Evolutionary conservation across 305 asterid genomes (phyloP), one percentile per base, ranked within the genome.

Genomic region (Fraxinus paxiana): DNA sequence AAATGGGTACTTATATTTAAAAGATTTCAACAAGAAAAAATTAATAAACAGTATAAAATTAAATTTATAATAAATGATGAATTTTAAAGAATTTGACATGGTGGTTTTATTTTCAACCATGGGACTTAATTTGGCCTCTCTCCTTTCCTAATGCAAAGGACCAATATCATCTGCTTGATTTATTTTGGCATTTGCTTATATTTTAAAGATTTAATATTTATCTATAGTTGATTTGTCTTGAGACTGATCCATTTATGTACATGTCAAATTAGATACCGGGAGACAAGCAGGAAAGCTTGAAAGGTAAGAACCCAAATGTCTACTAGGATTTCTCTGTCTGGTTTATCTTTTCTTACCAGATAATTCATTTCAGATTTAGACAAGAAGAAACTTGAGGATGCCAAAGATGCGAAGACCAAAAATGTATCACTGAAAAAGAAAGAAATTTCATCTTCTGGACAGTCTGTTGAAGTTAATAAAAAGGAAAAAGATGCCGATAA

Each of bases 231-330:
- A 70, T 31, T 70, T 33, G 0, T 31, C 13, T 30, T 30, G 75
- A 5, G 46, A 79, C 85, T 85, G 75, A 84, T 80, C 80, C 74
- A 18, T 82, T 69, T 84, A 82, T 79, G 33, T 76, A 70, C 72
- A 8, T 79, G 81, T 85, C 80, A 81, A 75, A 82, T 54, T 79
- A 91, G 99, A 89, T 85, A 88, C 78, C 86, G 78, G 91, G 84
- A 77, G 94, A 84, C 85, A 92, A 92, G 89, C 88, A 90, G 35
- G 92, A 85, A 75, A 77, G 75, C 20, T 77, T 86, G 43, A 90
- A 92, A 87, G 98, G 99, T 96, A 86, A 70, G 24, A 6, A 77
- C 56, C 46, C 77, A n/a, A 86, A 76, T 79, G 67, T 77, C 56
- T 75, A 70, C 59, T 70, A 30, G 17, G 77, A 51, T 48, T 37